Conservation (phyloP, 106 monocot genomes). For the Chionographis japonica region DNA sequence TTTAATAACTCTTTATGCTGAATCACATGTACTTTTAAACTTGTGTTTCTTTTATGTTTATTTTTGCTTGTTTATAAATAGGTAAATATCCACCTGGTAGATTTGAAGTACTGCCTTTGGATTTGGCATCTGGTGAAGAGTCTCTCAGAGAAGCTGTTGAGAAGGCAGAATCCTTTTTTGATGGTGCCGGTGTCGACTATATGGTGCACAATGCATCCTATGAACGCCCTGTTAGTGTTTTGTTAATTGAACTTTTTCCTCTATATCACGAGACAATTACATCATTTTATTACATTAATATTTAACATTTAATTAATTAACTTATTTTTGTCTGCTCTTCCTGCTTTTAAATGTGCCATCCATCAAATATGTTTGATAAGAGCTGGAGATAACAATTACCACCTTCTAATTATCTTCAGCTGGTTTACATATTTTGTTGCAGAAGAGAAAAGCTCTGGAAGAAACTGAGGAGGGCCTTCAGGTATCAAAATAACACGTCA, state of each 20-base stretch:
- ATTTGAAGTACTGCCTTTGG: slow-evolving; percentile 80
- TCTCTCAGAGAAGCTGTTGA: slow-evolving; percentile 61
- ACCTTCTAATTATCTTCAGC: not conserved
- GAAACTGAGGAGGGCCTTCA: slow-evolving; percentile 54
- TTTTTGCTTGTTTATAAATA: slow-evolving; percentile 14
- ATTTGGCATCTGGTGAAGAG: slow-evolving; percentile 74
- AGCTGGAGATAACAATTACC: not conserved
- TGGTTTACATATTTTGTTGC: slow-evolving; percentile 22
- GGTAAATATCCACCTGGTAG: slow-evolving; percentile 42
- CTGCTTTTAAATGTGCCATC: no score
- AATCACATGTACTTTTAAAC: not conserved
- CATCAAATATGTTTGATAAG: no score
- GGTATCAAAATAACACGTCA: slow-evolving; percentile 17
- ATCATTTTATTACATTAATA: not conserved
- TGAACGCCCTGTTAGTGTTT: slow-evolving; percentile 79
- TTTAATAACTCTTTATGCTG: not conserved
- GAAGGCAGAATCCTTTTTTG: slow-evolving; percentile 83
- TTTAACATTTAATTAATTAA: no score
- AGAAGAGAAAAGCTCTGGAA: slow-evolving; percentile 60
- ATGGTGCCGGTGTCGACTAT: slow-evolving; percentile 67
- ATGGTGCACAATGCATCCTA: slow-evolving; percentile 98
- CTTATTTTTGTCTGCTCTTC: no score
- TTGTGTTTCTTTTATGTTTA: not conserved
- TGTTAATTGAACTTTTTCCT: not conserved
- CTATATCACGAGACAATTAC: slow-evolving; percentile 1